Base-by-base conservation (phyloP, 73 alveolate genomes). In the Paramecium caudatum region DNA sequence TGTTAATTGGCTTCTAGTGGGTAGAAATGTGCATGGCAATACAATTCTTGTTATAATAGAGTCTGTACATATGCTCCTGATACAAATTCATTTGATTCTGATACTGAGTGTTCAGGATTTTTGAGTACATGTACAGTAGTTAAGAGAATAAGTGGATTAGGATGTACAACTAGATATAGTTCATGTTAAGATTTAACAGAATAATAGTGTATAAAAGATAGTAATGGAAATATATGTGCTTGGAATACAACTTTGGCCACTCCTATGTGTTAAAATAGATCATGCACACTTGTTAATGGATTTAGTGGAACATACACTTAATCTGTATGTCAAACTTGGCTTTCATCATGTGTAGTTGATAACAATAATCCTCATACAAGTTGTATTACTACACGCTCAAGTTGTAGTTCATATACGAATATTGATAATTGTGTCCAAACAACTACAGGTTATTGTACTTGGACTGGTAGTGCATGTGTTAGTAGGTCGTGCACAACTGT, bases 171-270 rank as follows among this genome's bases (percentile, higher is more conserved):
- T 16, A 45, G 45, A 74, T 23, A 15, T 21, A 39, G 13, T 74
- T 36, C 69, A 16, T 74, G 88, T 74, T 45, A 37, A 41, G 65
- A 37, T 8, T 32, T 74, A n/a, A 74, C 69, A 27, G 47, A 74
- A 43, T 9, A 41, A 5, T 74, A 74, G 43, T 74, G 88, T 4
- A 39, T 37, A 0, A 39, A n/a, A 10, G 62, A 41, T 37, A 27
- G 55, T 41, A 41, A 3, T 41, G 10, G 23, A 5, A 74, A 10
- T 41, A 0, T 27, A 74, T 74, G 88, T 39, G 55, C 46, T 15
- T 74, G 88, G 88, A 43, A 74, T 74, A 74, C 88, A 1, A 33
- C 83, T 36, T 17, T 65, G 17, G 49, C 83, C 16, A 65, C 83
- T 12, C 83, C 83, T 74, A 10, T 10, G 16, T 74, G 88, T 74